Evolutionary conservation across 768 basidiomycete genomes (phyloP).

Genomic region (Tephrocybe rancida): DNA sequence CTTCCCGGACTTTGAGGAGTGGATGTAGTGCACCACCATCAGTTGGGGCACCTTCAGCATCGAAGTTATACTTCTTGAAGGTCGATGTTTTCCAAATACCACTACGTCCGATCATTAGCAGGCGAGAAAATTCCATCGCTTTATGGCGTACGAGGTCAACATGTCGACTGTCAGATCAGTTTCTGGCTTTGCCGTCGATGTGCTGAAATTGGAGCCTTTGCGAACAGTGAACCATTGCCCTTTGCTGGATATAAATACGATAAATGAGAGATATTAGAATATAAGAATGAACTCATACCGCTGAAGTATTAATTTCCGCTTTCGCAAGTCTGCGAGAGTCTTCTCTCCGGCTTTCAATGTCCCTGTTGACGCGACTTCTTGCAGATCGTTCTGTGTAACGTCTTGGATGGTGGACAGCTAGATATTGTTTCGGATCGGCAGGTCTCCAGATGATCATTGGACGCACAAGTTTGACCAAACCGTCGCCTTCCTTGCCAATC

Average conservation of each 20-base stretch:
- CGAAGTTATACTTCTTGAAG: constrained; percentile 99
- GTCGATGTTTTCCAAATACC: constrained; percentile 92
- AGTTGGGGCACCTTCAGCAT: constrained; percentile 90
- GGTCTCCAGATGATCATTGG: background rate
- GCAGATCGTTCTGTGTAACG: constrained; percentile 71
- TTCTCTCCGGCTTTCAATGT: constrained; percentile 79
- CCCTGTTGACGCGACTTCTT: constrained; percentile 73
- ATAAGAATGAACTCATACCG: constrained; percentile 50
- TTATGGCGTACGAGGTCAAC: constrained; percentile 75
- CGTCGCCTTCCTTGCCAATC: constrained; percentile 90
- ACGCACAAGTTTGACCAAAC: constrained; percentile 84
- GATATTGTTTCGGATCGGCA: constrained; percentile 5
- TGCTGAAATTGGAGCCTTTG: constrained; percentile 87
- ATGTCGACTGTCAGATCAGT: constrained; percentile 97
- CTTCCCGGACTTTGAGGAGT: constrained; percentile 95
- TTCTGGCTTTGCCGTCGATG: constrained; percentile 89
- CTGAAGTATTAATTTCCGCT: constrained; percentile 86
- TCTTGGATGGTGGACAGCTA: constrained; percentile 74
- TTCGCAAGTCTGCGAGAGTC: constrained; percentile 81
- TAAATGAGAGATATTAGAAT: constrained; percentile 4
- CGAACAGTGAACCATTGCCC: constrained; percentile 91
- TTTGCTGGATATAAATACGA: constrained; percentile 65
- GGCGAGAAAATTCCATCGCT: background rate
- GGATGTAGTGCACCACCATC: constrained; percentile 94
- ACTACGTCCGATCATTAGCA: constrained; percentile 40